Percentiles rank a stretch among this genome's conserved stretches.
phyloP scores from a whole-genome alignment of 768 basidiomycete species.

The Tricholoma hemisulphureum region DNA sequence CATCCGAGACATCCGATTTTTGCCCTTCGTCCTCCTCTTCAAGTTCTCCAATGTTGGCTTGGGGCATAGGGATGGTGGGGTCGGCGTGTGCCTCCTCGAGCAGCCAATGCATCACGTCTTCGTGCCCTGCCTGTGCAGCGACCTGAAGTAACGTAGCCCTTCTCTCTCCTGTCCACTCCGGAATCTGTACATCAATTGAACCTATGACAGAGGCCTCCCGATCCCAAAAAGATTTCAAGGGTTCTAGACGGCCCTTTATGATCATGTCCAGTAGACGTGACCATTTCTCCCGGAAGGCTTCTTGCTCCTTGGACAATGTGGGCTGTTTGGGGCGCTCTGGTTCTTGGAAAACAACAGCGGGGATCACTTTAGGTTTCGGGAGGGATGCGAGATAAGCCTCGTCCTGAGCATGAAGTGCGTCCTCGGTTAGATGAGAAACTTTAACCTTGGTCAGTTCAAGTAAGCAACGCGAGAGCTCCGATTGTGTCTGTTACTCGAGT shows the following conservation, averaged over 20 bases:
- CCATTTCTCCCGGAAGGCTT: slow-evolving; percentile 78
- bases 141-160: slow-evolving; percentile 74
- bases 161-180: slow-evolving; percentile 66
- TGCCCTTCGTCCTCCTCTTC: slow-evolving; percentile 35
- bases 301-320: slow-evolving; percentile 80
- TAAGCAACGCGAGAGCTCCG: slow-evolving; percentile 85
- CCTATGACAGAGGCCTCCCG: slow-evolving; percentile 62
- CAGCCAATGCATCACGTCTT: slow-evolving; percentile 72
- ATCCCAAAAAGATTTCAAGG: slow-evolving; percentile 78
- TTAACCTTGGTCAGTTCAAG: slow-evolving; percentile 84
- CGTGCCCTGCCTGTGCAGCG: slow-evolving; percentile 70
- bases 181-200: slow-evolving; percentile 59
- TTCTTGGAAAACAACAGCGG: slow-evolving; percentile 34
- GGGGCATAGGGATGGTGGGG: slow-evolving; percentile 69
- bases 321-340: slow-evolving; percentile 49
- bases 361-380: slow-evolving; percentile 67
- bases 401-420: slow-evolving; percentile 79
- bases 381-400: slow-evolving; percentile 87
- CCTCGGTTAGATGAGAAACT: slow-evolving; percentile 82
- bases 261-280: slow-evolving; percentile 86
- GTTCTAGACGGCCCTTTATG: slow-evolving; percentile 78
- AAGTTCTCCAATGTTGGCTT: slow-evolving; percentile 24
- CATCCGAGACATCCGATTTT: slow-evolving; percentile 28
- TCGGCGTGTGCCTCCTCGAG: slow-evolving; percentile 75
- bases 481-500: slow-evolving; percentile 63